Evolutionary conservation across 2,329 filamentous ascomycete species (phyloP).

Genomic region (Talaromyces sp.): DNA sequence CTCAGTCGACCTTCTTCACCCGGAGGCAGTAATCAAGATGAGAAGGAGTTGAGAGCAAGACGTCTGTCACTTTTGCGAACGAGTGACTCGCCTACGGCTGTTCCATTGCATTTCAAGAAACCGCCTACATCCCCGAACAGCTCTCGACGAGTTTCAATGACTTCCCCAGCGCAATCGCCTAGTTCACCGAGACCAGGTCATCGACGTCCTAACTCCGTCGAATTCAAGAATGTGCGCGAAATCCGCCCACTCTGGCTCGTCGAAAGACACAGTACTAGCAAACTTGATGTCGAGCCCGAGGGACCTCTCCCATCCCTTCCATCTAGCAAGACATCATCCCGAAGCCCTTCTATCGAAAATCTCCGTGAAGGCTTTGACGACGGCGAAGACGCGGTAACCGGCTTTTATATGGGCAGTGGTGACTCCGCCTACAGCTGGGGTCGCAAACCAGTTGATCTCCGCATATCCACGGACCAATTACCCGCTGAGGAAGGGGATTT

Average conservation of each 20-base stretch:
- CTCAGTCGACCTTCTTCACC: constrained; percentile 36
- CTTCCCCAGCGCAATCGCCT: constrained; percentile 36
- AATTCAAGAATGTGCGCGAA: constrained; percentile 58
- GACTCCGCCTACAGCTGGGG: constrained; percentile 25
- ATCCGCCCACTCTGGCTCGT: constrained; percentile 80
- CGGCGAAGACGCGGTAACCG: constrained; percentile 23
- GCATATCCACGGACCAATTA: constrained; percentile 34
- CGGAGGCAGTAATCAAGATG: constrained; percentile 20
- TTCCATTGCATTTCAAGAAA: constrained; percentile 56
- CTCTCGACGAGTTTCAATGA: constrained; percentile 39
- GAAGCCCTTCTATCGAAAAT: constrained; percentile 46
- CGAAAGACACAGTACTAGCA: constrained; percentile 55
- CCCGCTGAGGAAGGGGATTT: constrained; percentile 43
- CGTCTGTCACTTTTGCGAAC: constrained; percentile 30
- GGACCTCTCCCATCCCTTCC: constrained; percentile 51
- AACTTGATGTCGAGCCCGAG: constrained; percentile 39
- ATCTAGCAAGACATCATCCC: constrained; percentile 50
- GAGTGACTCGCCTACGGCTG: constrained; percentile 50
- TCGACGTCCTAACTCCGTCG: constrained; percentile 48
- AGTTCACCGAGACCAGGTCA: constrained; percentile 47
- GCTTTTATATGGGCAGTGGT: constrained; percentile 31
- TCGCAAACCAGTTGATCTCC: constrained; percentile 28
- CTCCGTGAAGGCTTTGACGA: constrained; percentile 30
- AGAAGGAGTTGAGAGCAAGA: constrained; percentile 23
- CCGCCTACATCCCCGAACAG: constrained; percentile 47